A percentile compares a stretch with the other conserved stretches of the same genome.
Evolutionary conservation across 192 early-diverging fungal genomes (phyloP).

Genomic region (Coemansia sp.): DNA sequence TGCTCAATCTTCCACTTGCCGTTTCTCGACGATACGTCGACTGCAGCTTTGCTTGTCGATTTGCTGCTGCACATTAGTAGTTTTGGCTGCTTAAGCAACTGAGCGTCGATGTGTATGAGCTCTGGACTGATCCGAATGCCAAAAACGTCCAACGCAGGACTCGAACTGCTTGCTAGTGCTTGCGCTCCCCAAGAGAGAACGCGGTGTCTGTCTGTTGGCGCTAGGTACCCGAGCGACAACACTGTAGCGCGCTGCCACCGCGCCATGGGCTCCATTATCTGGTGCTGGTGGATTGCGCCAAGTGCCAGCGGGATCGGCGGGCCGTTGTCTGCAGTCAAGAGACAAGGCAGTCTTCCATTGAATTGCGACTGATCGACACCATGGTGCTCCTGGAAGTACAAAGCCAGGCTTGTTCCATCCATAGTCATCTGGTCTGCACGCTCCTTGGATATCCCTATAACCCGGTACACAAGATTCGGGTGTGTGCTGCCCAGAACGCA

Average conservation of each 20-base stretch:
- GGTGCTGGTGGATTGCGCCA: neutral
- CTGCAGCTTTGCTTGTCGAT: neutral
- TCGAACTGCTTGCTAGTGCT: neutral
- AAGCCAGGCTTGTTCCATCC: constrained; percentile 1
- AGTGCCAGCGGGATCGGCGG: constrained; percentile 15
- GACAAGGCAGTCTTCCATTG: constrained; percentile 12
- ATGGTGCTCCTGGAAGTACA: constrained; percentile 7
- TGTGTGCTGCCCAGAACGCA: neutral
- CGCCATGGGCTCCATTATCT: constrained; percentile 3
- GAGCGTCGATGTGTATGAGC: constrained; percentile 11
- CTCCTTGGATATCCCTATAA: constrained; percentile 5
- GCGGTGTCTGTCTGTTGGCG: neutral
- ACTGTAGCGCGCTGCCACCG: constrained; percentile 14
- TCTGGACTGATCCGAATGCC: constrained; percentile 10
- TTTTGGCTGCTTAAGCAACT: constrained; percentile 11
- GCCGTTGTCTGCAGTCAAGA: neutral
- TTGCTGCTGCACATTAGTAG: neutral
- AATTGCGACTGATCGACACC: neutral
- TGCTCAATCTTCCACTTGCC: constrained; percentile 10
- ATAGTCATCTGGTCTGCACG: neutral
- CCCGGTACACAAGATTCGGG: neutral
- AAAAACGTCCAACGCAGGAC: neutral
- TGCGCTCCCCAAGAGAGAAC: constrained; percentile 9
- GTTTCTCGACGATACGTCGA: neutral
- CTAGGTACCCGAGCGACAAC: neutral